A percentile compares a stretch with the other conserved stretches of the same genome.
Conservation (phyloP, 306 rosid species). For the Fagus crenata region DNA sequence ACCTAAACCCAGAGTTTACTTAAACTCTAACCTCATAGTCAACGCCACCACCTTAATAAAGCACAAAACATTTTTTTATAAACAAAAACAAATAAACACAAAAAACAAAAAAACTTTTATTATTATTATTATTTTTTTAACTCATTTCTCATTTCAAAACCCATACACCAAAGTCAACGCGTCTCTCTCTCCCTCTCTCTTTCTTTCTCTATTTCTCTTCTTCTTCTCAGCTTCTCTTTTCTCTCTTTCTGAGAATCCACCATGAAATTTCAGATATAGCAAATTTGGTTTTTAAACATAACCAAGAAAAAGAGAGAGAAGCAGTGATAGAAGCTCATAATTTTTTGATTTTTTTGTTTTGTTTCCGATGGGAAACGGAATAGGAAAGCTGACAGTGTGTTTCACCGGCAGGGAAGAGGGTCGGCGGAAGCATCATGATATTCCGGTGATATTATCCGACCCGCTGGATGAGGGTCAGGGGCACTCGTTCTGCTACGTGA, state of each 20-base stretch:
- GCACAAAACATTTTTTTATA: not conserved
- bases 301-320: not conserved
- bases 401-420: conserved; percentile 57
- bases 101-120: not conserved
- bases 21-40: conserved; percentile 41
- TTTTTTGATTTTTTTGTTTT: not conserved
- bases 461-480: conserved; percentile 84
- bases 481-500: conserved; percentile 93
- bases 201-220: conserved; percentile 8
- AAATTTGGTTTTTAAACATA: not conserved
- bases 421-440: conserved; percentile 55
- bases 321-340: no score
- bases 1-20: conserved; percentile 47
- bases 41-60: conserved; percentile 45
- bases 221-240: conserved; percentile 36
- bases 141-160: conserved; percentile 36
- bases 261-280: conserved; percentile 40
- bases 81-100: not conserved
- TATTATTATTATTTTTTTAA: not conserved
- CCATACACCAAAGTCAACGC: conserved; percentile 55
- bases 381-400: conserved; percentile 75
- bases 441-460: conserved; percentile 52
- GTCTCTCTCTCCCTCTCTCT: conserved; percentile 39
- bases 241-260: conserved; percentile 26
- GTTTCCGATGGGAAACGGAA: conserved; percentile 75